These are phyloP conservation scores for Torulaspora maleeae DNA, from an alignment of 805 yeast species.

Conservation along the genomic window DNA sequence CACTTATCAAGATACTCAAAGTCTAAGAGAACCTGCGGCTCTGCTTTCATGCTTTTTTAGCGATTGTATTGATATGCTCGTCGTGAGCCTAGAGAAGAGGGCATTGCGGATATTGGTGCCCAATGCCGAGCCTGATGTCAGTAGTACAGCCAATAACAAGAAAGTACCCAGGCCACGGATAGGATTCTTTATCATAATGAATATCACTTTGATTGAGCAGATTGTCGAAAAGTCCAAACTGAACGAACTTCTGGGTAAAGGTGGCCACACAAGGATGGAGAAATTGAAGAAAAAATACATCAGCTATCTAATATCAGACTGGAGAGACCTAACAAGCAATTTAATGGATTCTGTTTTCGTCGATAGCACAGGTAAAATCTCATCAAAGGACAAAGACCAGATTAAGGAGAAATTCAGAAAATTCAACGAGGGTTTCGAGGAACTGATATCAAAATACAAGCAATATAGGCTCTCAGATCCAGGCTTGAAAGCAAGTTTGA, in stretches of 20 bases:
- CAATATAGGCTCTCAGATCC: slow-evolving; percentile 63
- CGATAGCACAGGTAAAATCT: slow-evolving; percentile 43
- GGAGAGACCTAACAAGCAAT: slow-evolving; percentile 75
- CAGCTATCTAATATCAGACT: slow-evolving; percentile 64
- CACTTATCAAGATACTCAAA: slow-evolving; percentile 17
- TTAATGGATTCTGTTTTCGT: slow-evolving; percentile 74
- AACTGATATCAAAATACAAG: slow-evolving; percentile 60
- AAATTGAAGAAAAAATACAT: slow-evolving; percentile 68
- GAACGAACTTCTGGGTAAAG: slow-evolving; percentile 47
- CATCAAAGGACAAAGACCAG: slow-evolving; percentile 72
- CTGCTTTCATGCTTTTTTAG: slow-evolving; percentile 63
- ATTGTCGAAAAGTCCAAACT: slow-evolving; percentile 58
- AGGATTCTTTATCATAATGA: slow-evolving; percentile 69
- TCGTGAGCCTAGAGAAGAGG: slow-evolving; percentile 58
- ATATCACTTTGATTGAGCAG: slow-evolving; percentile 70
- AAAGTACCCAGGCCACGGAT: slow-evolving; percentile 39
- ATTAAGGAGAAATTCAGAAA: slow-evolving; percentile 79
- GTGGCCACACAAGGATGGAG: slow-evolving; percentile 59
- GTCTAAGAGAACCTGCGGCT: slow-evolving; percentile 37
- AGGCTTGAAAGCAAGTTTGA: slow-evolving; percentile 55
- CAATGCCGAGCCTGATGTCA: slow-evolving; percentile 24
- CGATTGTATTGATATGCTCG: slow-evolving; percentile 73
- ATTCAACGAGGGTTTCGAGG: slow-evolving; percentile 82
- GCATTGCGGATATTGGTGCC: slow-evolving; percentile 40
- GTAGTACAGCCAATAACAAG: slow-evolving; percentile 19